Base-by-base conservation (phyloP, 2,329 filamentous ascomycete species). In the Cladosporium sp. region DNA sequence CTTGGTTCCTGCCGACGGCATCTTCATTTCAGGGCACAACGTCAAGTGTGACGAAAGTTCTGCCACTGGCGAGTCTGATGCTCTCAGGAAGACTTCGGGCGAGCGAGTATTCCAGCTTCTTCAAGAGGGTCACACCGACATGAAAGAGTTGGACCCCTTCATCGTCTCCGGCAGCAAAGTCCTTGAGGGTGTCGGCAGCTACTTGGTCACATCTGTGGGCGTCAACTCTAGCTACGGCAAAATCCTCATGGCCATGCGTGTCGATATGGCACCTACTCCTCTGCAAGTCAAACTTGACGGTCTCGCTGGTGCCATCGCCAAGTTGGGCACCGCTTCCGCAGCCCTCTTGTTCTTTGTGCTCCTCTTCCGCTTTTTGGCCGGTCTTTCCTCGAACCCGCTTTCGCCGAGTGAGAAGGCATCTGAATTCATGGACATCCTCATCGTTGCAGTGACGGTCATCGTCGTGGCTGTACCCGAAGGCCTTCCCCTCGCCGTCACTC, bases 101-200 rank as follows among this genome's bases (percentile, higher is more conserved):
- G 82, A 84, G 32, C 85, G 88, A 20, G 89, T 90, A 17, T 85
- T 81, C 68, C 79, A 79, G 34, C 79, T 83, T 2, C 85, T 88
- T 60, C 80, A 86, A 61, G 84, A 83, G 48, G 78, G 84, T 58
- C 78, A 85, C 52, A 78, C 78, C 22, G 35, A 57, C 12, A 73
- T 87, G 34, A 79, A 80, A 75, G 91, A 91, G 65, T 75, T 88
- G 60, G 89, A 92, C 64, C 89, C 89, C 0, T 93, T 93, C 71
- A 91, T 96, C 66, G 89, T 96, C 64, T 96, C 91, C 25, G 92
- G 89, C 47, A 87, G 87, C 3, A 91, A 90, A 63, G 85, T 93
- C 10, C 84, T 85, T 0, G 87, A 91, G 66, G 89, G 89, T 57
- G 80, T 90, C 7, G 89, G 90, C 10, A 85, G 83, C 3, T 92